These are phyloP conservation scores for Orobanche coerulescens DNA, from an alignment of 257 asterid genomes.

Conservation along the genomic window DNA sequence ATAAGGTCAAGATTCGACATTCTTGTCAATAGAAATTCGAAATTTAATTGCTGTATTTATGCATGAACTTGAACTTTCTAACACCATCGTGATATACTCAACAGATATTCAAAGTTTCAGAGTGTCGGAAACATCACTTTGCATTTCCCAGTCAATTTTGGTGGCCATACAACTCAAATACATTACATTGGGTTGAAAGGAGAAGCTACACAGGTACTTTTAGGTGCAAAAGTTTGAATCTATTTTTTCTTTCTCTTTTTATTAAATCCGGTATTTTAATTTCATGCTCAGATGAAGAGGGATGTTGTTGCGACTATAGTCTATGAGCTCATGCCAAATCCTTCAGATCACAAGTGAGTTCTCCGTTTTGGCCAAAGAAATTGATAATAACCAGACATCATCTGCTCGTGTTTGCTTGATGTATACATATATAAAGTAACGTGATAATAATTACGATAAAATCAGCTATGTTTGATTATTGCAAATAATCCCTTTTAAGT, in stretches of 20 bases:
- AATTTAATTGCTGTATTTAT: background rate
- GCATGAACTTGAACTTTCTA: constrained; percentile 8
- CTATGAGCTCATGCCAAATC: constrained; percentile 91
- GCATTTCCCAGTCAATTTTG: constrained; percentile 96
- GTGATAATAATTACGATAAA: too few relatives aligned
- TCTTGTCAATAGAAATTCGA: background rate
- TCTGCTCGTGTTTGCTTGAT: background rate
- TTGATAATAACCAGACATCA: background rate
- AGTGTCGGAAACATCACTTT: constrained; percentile 83
- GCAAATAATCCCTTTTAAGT: too few relatives aligned
- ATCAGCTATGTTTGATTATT: too few relatives aligned
- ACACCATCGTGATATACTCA: background rate
- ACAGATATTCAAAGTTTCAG: constrained; percentile 93
- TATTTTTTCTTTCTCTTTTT: background rate
- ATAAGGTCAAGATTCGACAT: background rate
- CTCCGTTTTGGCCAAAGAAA: constrained; percentile 6
- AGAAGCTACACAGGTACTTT: constrained; percentile 92
- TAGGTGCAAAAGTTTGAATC: constrained; percentile 13
- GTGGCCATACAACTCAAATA: constrained; percentile 79
- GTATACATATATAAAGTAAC: too few relatives aligned
- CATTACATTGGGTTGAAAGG: constrained; percentile 96
- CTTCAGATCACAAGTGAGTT: constrained; percentile 98
- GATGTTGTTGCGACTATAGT: constrained; percentile 88
- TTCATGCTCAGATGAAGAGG: constrained; percentile 73
- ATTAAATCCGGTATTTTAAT: constrained; percentile 7